A percentile compares a stretch with the other conserved stretches of the same genome.
Conservation (phyloP, 1,139 yeast species). For the Saccharomyces hybrid region DNA sequence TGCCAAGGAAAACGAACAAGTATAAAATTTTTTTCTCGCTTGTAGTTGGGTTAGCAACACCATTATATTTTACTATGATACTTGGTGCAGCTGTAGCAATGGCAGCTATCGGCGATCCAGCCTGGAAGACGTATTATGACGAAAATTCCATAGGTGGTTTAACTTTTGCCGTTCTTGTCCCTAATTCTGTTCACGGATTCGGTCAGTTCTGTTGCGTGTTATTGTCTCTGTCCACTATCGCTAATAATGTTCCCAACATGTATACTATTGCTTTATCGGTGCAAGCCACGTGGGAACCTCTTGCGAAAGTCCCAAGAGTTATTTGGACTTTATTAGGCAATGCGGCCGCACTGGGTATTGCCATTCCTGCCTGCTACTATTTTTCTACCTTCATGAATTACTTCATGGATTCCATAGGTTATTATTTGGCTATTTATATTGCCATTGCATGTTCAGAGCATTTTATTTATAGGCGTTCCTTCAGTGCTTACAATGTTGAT, state of each 20-base stretch:
- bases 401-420: constrained; percentile 85
- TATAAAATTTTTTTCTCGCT: constrained; percentile 57
- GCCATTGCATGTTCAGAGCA: constrained; percentile 71
- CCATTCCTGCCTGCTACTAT: constrained; percentile 77
- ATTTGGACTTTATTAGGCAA: constrained; percentile 76
- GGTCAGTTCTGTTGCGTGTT: constrained; percentile 86
- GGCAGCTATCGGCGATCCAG: constrained; percentile 38
- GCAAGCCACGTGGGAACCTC: constrained; percentile 71
- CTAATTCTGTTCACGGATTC: constrained; percentile 74
- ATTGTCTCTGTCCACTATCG: constrained; percentile 73
- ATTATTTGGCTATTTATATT: constrained; percentile 82
- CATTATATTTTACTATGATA: constrained; percentile 65
- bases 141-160: constrained; percentile 67
- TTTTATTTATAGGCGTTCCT: constrained; percentile 54
- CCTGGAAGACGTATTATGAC: constrained; percentile 41
- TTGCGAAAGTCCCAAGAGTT: constrained; percentile 68
- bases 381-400: constrained; percentile 68
- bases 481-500: constrained; percentile 53
- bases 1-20: constrained; percentile 54
- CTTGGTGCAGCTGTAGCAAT: constrained; percentile 86
- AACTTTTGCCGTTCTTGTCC: constrained; percentile 66
- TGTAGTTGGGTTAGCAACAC: constrained; percentile 53
- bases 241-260: constrained; percentile 89
- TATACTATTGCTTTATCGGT: constrained; percentile 82
- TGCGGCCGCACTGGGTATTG: constrained; percentile 69